These are phyloP conservation scores for Starmerella geochares DNA, from an alignment of 805 yeast genomes.

Conservation along the genomic window DNA sequence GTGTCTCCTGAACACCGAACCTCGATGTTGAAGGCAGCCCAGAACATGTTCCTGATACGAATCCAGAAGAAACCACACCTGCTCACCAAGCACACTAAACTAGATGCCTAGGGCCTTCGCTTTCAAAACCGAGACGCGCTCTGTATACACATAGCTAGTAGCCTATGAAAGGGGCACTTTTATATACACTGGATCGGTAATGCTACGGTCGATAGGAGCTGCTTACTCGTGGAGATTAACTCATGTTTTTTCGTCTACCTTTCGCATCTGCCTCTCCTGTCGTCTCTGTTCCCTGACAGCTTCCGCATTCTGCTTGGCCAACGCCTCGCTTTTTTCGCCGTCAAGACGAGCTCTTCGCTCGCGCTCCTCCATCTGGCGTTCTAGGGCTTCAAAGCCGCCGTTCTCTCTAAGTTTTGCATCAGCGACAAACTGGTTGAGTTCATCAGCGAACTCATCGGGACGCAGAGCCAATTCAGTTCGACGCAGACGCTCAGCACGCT, in stretches of 20 bases:
- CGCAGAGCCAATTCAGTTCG: slow-evolving; percentile 55
- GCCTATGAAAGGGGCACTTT: too few relatives aligned
- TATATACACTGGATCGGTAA: too few relatives aligned
- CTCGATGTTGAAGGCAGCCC: neutral
- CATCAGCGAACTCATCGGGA: slow-evolving; percentile 67
- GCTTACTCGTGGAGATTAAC: too few relatives aligned
- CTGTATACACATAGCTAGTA: neutral
- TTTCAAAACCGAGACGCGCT: too few relatives aligned
- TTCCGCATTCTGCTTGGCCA: slow-evolving; percentile 23
- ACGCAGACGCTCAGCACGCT: slow-evolving; percentile 72
- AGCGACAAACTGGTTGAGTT: slow-evolving; percentile 73
- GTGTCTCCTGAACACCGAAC: neutral
- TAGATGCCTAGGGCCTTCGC: too few relatives aligned
- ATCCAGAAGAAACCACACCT: neutral
- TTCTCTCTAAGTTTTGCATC: slow-evolving; percentile 64
- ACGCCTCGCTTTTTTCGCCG: slow-evolving; percentile 27
- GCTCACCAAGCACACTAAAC: too few relatives aligned
- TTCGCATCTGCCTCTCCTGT: neutral
- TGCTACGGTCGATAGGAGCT: too few relatives aligned
- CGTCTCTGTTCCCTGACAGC: neutral
- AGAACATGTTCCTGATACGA: neutral
- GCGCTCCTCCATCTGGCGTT: slow-evolving; percentile 52
- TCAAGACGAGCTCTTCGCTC: slow-evolving; percentile 54
- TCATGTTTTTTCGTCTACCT: neutral
- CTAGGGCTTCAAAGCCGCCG: slow-evolving; percentile 86